phyloP scores from a whole-genome alignment of 139 green algal species.

The Chlorella sp. region DNA sequence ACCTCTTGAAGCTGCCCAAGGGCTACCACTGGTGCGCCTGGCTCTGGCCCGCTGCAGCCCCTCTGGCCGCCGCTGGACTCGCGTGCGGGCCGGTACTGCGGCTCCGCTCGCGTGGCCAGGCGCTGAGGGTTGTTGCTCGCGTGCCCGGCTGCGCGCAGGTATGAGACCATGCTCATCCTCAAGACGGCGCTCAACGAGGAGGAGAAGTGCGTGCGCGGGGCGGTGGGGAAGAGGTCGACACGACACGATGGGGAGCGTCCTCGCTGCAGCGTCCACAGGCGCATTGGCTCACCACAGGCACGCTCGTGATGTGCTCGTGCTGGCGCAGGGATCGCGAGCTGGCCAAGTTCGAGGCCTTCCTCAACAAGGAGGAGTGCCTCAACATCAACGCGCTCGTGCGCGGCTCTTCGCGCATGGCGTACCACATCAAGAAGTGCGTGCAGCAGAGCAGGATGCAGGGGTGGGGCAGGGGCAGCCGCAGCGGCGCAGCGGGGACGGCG shows the following conservation, averaged over 20 bases:
- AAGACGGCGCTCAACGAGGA: constrained; percentile 60
- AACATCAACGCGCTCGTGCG: constrained; percentile 66
- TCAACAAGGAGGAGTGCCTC: constrained; percentile 69
- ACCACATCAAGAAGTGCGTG: constrained; percentile 73
- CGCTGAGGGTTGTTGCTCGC: too few relatives aligned
- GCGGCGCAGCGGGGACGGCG: too few relatives aligned
- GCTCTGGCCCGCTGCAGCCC: too few relatives aligned
- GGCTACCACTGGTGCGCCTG: constrained; percentile 43
- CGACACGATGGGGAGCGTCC: too few relatives aligned
- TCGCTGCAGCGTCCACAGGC: too few relatives aligned
- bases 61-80: too few relatives aligned
- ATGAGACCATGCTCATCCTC: constrained; percentile 90
- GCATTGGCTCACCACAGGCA: too few relatives aligned
- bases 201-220: background rate
- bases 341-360: constrained; percentile 86
- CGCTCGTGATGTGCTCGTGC: too few relatives aligned
- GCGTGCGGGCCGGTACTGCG: too few relatives aligned
- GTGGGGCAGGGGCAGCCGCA: too few relatives aligned
- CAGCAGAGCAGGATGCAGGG: background rate
- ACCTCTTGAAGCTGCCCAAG: constrained; percentile 28
- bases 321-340: constrained; percentile 74
- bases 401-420: constrained; percentile 62
- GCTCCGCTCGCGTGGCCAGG: too few relatives aligned
- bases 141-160: constrained; percentile 34
- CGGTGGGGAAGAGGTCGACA: too few relatives aligned